These are phyloP conservation scores for Conticribra guillardii DNA, from an alignment of 108 stramenopile genomes.

Conservation along the genomic window DNA sequence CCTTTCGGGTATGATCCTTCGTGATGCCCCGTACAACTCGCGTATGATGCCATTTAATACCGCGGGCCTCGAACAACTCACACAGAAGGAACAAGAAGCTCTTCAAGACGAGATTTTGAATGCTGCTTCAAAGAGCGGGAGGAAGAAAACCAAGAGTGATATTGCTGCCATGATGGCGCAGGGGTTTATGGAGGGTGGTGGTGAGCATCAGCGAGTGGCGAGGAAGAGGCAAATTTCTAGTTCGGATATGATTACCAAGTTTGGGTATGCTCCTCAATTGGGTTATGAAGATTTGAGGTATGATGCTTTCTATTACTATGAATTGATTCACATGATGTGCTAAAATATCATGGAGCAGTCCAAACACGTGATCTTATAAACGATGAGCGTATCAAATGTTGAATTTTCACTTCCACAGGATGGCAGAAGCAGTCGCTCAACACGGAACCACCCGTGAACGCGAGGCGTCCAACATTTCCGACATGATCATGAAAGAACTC, in stretches of 20 bases:
- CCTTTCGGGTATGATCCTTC: conserved; percentile 13
- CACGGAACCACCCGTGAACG: conserved; percentile 22
- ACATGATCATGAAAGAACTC: conserved; percentile 18
- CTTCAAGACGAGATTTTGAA: conserved; percentile 12
- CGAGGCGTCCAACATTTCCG: conserved; percentile 2
- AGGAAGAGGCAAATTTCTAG: conserved; percentile 17
- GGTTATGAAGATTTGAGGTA: conserved; percentile 30
- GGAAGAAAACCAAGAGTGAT: conserved; percentile 37
- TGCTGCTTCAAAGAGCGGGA: conserved; percentile 9
- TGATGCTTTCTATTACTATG: not conserved
- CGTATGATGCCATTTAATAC: conserved; percentile 18
- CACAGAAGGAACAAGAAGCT: conserved; percentile 1
- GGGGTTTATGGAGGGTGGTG: conserved; percentile 6
- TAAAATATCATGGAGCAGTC: too few species aligned
- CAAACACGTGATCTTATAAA: too few species aligned
- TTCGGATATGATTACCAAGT: conserved; percentile 27
- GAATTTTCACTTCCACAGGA: not conserved
- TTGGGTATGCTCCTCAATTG: conserved; percentile 33
- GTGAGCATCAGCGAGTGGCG: conserved; percentile 3
- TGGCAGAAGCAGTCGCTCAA: conserved; percentile 24
- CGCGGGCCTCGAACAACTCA: conserved; percentile 2
- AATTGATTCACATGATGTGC: not conserved
- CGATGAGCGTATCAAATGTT: too few species aligned
- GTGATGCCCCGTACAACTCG: conserved; percentile 13
- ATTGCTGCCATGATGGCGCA: conserved; percentile 30